Base-by-base conservation (phyloP, 2,329 filamentous ascomycete genomes). In the Sordariomycetes sp. region DNA sequence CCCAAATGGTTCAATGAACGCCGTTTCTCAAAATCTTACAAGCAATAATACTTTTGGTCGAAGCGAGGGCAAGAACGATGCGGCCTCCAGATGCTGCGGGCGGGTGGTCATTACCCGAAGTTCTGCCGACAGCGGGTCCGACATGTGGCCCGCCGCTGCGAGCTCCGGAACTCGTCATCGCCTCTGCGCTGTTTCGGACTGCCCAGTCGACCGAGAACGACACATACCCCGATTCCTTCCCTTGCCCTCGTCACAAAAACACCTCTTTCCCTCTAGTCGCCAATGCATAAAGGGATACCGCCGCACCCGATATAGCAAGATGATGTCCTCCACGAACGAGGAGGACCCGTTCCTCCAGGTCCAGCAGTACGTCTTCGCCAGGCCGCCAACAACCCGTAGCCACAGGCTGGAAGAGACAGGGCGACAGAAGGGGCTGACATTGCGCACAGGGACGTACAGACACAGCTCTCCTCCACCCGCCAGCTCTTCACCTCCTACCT, bases 401-500 rank as follows among this genome's bases (percentile, higher is more conserved):
- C 18, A 40, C 32, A 37, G 34, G n/a, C n/a, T n/a, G n/a, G n/a
- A n/a, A n/a, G n/a, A n/a, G n/a, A n/a, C n/a, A n/a, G n/a, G n/a
- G 35, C 11, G 53, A 50, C 5, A 46, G 16, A 46, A 7, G 59
- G 22, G 20, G 22, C 46, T 50, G 11, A 50, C 20, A 50, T 14
- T 51, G 18, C 25, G 28, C 54, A 60, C 69, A 96, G 91, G 74
- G 94, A 99, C 74, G 90, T 97, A 64, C 86, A 96, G 64, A 76
- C 85, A 62, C 88, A 95, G 61, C 85, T 99, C 62, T 81, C 87
- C 63, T 84, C 83, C 16, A 88, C 90, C 57, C 87, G 93, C 11
- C 87, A 92, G 57, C 85, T 97, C 59, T 97, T 97, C 79, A 86
- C 89, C 62, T 97, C 92, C 18, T 99, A 96, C 77, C 82, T 96